These are phyloP conservation scores for Cordyceps militaris DNA, from an alignment of 2,329 filamentous ascomycete genomes.

Conservation along the genomic window DNA sequence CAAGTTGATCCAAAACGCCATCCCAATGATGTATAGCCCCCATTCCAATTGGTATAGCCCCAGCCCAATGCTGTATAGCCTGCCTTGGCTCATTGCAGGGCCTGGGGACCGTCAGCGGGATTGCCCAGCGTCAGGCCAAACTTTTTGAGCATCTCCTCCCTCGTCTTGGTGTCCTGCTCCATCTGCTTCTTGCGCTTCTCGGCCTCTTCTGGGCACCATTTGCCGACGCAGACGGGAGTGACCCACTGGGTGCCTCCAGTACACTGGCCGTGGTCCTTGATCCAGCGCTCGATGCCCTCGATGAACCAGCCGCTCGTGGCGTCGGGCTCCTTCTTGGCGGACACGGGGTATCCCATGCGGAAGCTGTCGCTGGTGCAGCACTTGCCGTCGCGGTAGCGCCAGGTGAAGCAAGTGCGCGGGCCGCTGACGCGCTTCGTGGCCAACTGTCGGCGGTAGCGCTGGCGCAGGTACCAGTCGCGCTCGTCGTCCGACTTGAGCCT, in stretches of 20 bases:
- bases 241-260: constrained; percentile 31
- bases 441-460: constrained; percentile 20
- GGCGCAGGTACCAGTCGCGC: constrained; percentile 22
- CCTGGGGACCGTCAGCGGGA: background rate
- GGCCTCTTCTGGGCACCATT: background rate
- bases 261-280: constrained; percentile 38
- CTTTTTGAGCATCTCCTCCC: background rate
- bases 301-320: constrained; percentile 41
- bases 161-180: background rate
- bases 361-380: constrained; percentile 39
- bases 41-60: background rate
- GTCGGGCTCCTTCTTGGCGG: constrained; percentile 24
- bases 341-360: constrained; percentile 34
- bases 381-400: constrained; percentile 36
- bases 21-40: background rate
- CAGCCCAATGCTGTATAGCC: background rate
- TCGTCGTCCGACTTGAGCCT: constrained; percentile 23
- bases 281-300: constrained; percentile 41
- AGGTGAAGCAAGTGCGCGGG: constrained; percentile 38
- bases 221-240: constrained; percentile 22
- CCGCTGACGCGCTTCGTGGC: constrained; percentile 22
- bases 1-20: constrained; percentile 4
- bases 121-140: background rate
- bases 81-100: background rate
- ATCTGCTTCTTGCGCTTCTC: background rate